Evolutionary conservation across 768 basidiomycete species (phyloP), one percentile per base, ranked within the genome.

Genomic region (Suillus placidus): DNA sequence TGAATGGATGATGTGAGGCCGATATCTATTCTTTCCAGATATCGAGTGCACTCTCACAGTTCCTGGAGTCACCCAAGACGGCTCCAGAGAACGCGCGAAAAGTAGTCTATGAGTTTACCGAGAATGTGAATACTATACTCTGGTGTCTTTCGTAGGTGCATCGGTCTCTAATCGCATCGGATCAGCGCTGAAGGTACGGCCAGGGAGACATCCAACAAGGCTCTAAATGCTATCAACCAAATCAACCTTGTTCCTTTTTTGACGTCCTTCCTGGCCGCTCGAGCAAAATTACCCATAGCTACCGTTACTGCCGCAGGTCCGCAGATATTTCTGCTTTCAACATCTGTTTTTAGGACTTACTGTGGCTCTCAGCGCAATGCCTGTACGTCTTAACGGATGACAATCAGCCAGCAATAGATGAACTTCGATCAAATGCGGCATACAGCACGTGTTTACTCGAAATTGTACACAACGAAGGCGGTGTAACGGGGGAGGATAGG

Each of bases 101-200:
- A 76, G 81, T 94, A 32, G 88, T 95, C 2, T 93, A 92, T 71
- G 89, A 93, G 70, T 89, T 97, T 70, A 88, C 95, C 2, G 96
- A 97, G 69, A 97, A 95, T 75, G 88, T 96, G 45, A 92, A 97
- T 69, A 96, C 95, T 6, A 87, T 91, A 18, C 76, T 98, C 32
- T 97, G 96, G 96, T 96, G 95, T 78, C 83, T 98, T 69, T 94
- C 94, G 90, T 97, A 82, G 86, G 93, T 88, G 20, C 4, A n/a
- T 58, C 62, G 45, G 7, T 55, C 52, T 40, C 52, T 57, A 55
- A 43, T 60, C n/a, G 55, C 60, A 14, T 60, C 23, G 61, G 66
- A 73, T 78, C 60, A 77, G 66, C 52, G 18, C 35, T 60, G 58
- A 60, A 30, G 26, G 26, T 16, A 63, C 66, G 68, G 73, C 68